Evolutionary conservation across 2,329 filamentous ascomycete species (phyloP).

Genomic region (Sclerotinia subarctica): DNA sequence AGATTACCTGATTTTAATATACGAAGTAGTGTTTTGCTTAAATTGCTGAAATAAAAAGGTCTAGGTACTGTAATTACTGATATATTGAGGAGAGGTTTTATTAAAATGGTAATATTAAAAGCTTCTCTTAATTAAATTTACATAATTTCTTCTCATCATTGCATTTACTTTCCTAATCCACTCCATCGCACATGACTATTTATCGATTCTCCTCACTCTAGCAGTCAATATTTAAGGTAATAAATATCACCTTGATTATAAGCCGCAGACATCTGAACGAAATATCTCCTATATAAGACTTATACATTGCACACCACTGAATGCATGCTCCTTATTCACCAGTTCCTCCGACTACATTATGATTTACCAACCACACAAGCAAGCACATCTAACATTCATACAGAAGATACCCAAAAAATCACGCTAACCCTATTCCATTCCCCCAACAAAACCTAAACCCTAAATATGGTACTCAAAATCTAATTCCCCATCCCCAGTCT

Average conservation of each 20-base stretch:
- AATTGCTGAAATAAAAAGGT: neutral
- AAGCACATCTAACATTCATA: neutral
- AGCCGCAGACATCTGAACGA: neutral
- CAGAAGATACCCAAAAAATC: neutral
- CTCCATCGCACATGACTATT: neutral
- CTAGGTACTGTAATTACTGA: neutral
- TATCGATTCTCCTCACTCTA: neutral
- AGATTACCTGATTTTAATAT: neutral
- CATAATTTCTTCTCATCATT: neutral
- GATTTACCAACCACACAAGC: neutral
- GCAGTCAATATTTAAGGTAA: neutral
- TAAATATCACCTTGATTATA: neutral
- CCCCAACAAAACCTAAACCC: neutral
- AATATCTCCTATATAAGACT: neutral
- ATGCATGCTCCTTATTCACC: neutral
- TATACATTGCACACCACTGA: too few species aligned
- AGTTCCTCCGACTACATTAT: neutral
- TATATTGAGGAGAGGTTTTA: neutral
- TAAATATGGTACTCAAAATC: slow-evolving; percentile 48
- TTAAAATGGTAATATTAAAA: neutral
- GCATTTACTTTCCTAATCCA: neutral
- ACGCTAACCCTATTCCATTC: neutral
- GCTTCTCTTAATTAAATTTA: neutral
- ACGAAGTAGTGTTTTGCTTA: neutral
- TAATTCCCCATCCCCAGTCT: slow-evolving; percentile 46